Conservation (phyloP, 768 basidiomycete genomes). For the Russula vinacea region DNA sequence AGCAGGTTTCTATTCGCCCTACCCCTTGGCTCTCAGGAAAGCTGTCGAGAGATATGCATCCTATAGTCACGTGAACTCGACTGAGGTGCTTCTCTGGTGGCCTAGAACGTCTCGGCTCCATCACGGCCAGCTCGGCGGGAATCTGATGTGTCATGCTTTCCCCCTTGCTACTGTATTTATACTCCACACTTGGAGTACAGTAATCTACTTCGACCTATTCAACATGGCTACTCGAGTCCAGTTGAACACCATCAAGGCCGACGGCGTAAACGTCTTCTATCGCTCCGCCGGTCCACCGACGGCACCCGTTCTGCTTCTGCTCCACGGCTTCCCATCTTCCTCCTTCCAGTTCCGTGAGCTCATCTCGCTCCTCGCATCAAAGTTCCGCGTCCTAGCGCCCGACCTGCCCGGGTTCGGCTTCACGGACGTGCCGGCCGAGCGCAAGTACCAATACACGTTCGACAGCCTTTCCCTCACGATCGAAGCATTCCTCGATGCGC, state of each 20-base stretch:
- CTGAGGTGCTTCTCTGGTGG: no score
- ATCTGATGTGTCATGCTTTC: background rate
- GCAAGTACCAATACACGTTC: conserved; percentile 44
- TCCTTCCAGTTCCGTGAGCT: conserved; percentile 50
- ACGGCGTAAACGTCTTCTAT: conserved; percentile 45
- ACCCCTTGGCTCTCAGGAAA: no score
- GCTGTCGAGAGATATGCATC: no score
- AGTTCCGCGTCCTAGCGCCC: conserved; percentile 49
- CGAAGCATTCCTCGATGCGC: conserved; percentile 41
- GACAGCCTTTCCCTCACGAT: conserved; percentile 42
- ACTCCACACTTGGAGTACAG: background rate
- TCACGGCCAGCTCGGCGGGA: no score
- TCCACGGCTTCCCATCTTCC: conserved; percentile 51
- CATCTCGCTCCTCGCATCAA: conserved; percentile 41
- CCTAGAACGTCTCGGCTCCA: background rate
- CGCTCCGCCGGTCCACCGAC: conserved; percentile 40
- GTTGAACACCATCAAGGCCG: conserved; percentile 34
- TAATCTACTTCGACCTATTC: background rate
- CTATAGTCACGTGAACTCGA: background rate
- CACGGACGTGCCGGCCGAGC: conserved; percentile 41
- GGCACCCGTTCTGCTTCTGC: conserved; percentile 41
- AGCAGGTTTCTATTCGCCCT: no score
- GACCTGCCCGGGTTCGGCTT: conserved; percentile 53
- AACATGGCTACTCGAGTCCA: conserved; percentile 23
- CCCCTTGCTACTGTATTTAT: background rate